Base-by-base conservation (phyloP, 139 green algal species). In the Volvox reticuliferus region DNA sequence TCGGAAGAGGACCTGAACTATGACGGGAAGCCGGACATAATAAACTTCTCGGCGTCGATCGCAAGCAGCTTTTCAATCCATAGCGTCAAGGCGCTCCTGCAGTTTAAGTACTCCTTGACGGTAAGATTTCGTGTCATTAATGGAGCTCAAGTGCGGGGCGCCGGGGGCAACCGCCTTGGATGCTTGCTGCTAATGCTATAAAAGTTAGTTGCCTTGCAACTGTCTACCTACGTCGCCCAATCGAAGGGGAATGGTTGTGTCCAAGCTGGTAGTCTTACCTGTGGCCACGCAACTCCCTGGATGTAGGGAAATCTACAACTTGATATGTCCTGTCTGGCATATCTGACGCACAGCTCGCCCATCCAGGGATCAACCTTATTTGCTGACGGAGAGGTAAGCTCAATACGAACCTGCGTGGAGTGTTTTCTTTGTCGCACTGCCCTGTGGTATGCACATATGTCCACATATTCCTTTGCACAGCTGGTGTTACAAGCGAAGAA, bases 21-120 rank as follows among this genome's bases (percentile, higher is more conserved):
- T 82, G 94, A 96, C 79, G 91, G 91, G 24, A 95, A 94, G 79
- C 90, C 92, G 33, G 94, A 96, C 71, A 17, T 93, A 9, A 94
- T 96, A 17, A 89, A 61, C 19, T 95, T 96, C 37, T 26, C 24
- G 0, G 92, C 89, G 1, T 65, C 16, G 24, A 87, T 94, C 50
- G 71, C 89, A 24, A 82, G 79, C 22, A 37, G 22, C 20, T 83
- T 73, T 0, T 91, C 92, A 1, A 75, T 96, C 12, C 87, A 95
- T 76, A 91, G 92, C 20, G 81, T 96, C 0, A 95, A 95, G 79
- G 90, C 91, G 55, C 82, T 96, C 30, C 81, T 96, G 33, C 93
- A 96, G 89, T 94, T 96, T 75, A 89, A 71, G 0, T 96, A 96
- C 76, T 68, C 22, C 0, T 88, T 94, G 22, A 32, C 88, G 78